These are phyloP conservation scores for Pouteria glomerata DNA, from an alignment of 148 eudicot genomes.

Conservation along the genomic window DNA sequence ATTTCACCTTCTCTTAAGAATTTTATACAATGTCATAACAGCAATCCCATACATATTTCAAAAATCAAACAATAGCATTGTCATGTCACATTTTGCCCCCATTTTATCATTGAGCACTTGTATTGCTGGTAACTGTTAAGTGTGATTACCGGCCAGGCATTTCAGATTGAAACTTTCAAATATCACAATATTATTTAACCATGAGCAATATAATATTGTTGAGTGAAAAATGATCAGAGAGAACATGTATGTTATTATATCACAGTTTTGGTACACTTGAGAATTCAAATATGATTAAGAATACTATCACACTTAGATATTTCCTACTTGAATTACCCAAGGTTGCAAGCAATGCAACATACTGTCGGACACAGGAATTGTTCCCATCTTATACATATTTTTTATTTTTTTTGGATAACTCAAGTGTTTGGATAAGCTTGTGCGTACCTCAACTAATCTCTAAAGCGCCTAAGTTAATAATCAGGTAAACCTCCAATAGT, in stretches of 20 bases:
- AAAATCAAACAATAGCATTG: background rate
- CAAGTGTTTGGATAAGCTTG: no score
- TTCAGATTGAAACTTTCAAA: background rate
- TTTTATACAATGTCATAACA: background rate
- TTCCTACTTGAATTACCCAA: background rate
- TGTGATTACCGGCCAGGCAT: background rate
- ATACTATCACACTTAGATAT: background rate
- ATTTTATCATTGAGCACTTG: background rate
- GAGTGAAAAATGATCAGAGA: background rate
- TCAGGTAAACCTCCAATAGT: no score
- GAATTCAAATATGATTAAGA: background rate
- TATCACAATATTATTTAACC: conserved; percentile 1
- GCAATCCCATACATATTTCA: background rate
- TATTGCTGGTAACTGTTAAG: background rate
- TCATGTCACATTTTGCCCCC: background rate
- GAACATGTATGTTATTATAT: background rate
- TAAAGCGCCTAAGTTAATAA: no score
- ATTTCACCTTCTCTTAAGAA: background rate
- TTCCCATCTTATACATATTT: conserved; percentile 4
- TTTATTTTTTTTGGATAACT: no score
- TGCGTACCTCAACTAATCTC: no score
- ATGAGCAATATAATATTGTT: background rate
- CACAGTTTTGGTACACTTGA: background rate
- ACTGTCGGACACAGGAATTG: no score
- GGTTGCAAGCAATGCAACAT: background rate